Base-by-base conservation (phyloP, 768 basidiomycete genomes). In the Harrya chromipes region DNA sequence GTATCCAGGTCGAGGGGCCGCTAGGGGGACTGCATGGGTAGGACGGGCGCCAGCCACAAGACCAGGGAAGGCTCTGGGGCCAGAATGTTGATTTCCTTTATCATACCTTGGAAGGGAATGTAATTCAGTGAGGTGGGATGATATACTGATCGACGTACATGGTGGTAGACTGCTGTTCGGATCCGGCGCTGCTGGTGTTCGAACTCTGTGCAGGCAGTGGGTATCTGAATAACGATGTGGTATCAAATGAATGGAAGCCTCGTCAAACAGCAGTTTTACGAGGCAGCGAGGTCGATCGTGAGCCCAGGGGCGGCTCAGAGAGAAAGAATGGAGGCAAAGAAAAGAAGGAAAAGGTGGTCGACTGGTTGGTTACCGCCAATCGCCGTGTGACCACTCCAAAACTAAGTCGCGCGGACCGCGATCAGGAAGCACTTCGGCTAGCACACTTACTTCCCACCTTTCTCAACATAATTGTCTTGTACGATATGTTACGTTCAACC, bases 1-100 rank as follows among this genome's bases (percentile, higher is more conserved):
- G 57, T 90, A 90, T 6, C 87, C 87, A 4, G 87, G 87, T 33
- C 77, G 77, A 21, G 87, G 87, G 3, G 85, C 82, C 4, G 81
- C 85, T 53, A 89, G 80, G 9, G 76, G 73, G 40, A 74, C 62
- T 43, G 67, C 57, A 4, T 63, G 54, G 14, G 68, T 55, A 4
- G 70, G 64, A 46, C 63, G 53, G 34, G 67, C 63, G 26, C 64
- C 71, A 56, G 72, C 70, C 70, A 78, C 70, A 45, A 75, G 66
- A 45, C 74, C 77, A 29, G 12, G 64, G 70, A 82, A 64, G 21
- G 75, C 79, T 44, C 75, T 79, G 36, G 81, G 70, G 43, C 80
- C 82, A 38, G 79, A 80, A 52, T 74, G 72, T 44, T 81, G 75
- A 53, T 72, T 73, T 50, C 65, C 67, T 62, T 75, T 77, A 70